A percentile compares a stretch with the other conserved stretches of the same genome.
phyloP scores from a whole-genome alignment of 495 filamentous ascomycete species.

The Aspergillus nidulans region DNA sequence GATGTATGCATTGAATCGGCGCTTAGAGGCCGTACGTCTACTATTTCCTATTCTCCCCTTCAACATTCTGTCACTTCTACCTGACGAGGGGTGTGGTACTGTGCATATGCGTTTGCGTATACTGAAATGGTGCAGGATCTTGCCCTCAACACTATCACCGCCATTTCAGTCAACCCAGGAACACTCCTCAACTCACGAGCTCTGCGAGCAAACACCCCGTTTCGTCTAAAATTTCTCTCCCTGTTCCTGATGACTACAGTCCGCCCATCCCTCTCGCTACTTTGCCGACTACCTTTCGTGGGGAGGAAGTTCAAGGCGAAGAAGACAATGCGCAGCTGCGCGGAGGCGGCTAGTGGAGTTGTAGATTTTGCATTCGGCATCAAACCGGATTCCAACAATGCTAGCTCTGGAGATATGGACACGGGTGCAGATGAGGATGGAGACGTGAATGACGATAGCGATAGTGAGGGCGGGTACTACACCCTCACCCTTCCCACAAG shows the following conservation, averaged over 20 bases:
- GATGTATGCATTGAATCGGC: constrained; percentile 40
- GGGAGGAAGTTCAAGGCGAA: neutral
- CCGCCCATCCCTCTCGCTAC: constrained; percentile 26
- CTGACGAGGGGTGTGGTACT: neutral
- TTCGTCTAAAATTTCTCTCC: neutral
- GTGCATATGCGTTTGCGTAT: neutral
- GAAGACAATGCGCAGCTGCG: constrained; percentile 25
- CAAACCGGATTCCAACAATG: constrained; percentile 17
- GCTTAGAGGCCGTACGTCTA: constrained; percentile 25
- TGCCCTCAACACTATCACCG: constrained; percentile 37
- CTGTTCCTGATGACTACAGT: constrained; percentile 7
- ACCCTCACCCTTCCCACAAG: constrained; percentile 23
- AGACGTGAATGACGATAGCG: constrained; percentile 13
- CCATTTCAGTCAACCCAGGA: constrained; percentile 43
- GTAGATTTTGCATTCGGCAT: constrained; percentile 26
- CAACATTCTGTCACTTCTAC: no score
- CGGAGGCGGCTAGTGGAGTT: constrained; percentile 35
- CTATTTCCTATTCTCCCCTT: neutral
- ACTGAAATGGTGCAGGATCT: constrained; percentile 18
- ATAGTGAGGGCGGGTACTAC: constrained; percentile 32
- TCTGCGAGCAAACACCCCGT: constrained; percentile 36
- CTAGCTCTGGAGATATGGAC: neutral
- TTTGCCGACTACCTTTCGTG: constrained; percentile 18
- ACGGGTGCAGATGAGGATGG: neutral
- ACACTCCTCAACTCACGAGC: constrained; percentile 43